phyloP scores from a whole-genome alignment of 139 green algal genomes.

The Coelastrella sp. region DNA sequence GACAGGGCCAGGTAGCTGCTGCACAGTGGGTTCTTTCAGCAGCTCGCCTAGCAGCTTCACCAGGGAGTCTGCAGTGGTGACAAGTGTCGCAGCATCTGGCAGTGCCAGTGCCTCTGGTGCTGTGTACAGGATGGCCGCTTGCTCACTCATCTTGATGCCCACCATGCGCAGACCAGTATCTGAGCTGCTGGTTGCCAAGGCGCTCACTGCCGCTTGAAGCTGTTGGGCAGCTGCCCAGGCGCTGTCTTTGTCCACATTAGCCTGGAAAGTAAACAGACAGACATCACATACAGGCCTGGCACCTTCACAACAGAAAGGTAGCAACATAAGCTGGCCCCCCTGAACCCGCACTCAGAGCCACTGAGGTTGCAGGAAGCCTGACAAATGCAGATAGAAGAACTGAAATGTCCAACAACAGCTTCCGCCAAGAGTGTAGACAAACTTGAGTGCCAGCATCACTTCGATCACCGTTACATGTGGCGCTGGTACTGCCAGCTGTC shows the following conservation, averaged over 20 bases:
- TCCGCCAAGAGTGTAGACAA: too few species aligned
- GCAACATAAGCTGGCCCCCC: not conserved
- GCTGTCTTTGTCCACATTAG: not conserved
- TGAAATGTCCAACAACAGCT: too few species aligned
- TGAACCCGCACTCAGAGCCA: too few species aligned
- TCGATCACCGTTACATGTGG: too few species aligned
- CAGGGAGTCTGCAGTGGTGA: slow-evolving; percentile 40
- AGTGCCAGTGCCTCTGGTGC: not conserved
- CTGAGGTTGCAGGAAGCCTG: too few species aligned
- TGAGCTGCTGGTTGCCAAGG: not conserved
- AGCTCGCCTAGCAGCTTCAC: slow-evolving; percentile 52
- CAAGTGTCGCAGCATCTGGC: slow-evolving; percentile 41
- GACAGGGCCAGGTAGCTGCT: slow-evolving; percentile 47
- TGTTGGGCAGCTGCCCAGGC: slow-evolving; percentile 49
- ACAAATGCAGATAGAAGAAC: too few species aligned
- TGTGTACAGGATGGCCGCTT: slow-evolving; percentile 57
- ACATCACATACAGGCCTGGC: too few species aligned
- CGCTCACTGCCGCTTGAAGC: slow-evolving; percentile 4
- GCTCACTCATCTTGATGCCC: slow-evolving; percentile 61
- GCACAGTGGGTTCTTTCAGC: slow-evolving; percentile 42
- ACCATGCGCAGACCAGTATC: slow-evolving; percentile 44
- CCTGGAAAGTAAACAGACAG: not conserved
- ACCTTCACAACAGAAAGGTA: not conserved
- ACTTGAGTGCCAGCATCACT: too few species aligned
- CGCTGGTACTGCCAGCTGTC: not conserved